Percentiles rank a stretch among this genome's conserved stretches.
These are phyloP conservation scores for Centaurea solstitialis DNA, from an alignment of 129 eudicot species.

Conservation along the genomic window DNA sequence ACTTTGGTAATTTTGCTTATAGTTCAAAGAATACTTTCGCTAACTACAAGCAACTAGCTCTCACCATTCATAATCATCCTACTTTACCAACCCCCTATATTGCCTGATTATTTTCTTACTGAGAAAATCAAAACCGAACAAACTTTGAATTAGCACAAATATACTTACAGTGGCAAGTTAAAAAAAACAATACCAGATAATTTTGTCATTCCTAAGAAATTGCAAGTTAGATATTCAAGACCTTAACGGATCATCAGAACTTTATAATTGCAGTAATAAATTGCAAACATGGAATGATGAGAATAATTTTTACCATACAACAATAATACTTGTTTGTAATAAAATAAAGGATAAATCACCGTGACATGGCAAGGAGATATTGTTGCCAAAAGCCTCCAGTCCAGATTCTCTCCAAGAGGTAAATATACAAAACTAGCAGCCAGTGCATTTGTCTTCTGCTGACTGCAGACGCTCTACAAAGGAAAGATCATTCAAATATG, in stretches of 20 bases:
- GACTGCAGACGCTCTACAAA: constrained; percentile 81
- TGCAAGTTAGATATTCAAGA: constrained; percentile 1
- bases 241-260: background rate
- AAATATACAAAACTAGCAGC: constrained; percentile 80
- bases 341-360: constrained; percentile 40
- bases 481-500: constrained; percentile 16
- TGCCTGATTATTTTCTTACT: background rate
- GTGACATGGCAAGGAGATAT: constrained; percentile 99
- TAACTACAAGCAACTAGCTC: background rate
- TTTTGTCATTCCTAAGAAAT: background rate
- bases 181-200: background rate
- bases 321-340: background rate
- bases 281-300: background rate
- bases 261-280: background rate
- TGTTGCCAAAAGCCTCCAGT: constrained; percentile 94
- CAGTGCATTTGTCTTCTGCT: constrained; percentile 87
- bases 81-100: background rate
- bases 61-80: background rate
- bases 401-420: constrained; percentile 83
- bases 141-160: background rate
- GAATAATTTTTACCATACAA: background rate
- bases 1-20: background rate
- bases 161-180: background rate
- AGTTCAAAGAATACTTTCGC: background rate
- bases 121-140: background rate